Conservation (phyloP, 805 yeast genomes). For the Pichia sporocuriosa region DNA sequence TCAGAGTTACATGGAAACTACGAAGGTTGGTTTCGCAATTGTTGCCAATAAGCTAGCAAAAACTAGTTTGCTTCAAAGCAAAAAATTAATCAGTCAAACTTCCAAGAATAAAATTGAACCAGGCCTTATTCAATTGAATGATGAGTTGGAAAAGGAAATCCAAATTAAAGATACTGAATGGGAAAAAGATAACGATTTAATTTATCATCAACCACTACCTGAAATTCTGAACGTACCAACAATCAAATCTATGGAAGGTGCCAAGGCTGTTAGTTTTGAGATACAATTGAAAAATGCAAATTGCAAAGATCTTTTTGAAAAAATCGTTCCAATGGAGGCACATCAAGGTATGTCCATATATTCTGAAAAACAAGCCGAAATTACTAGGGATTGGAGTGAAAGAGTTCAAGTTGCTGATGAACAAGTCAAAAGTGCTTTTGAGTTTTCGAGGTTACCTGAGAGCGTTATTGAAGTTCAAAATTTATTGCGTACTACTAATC, state of each 20-base stretch:
- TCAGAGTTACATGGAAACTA: slow-evolving; percentile 42
- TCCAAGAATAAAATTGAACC: neutral
- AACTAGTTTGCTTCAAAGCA: neutral
- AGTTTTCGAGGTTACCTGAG: slow-evolving; percentile 69
- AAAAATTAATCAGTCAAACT: neutral
- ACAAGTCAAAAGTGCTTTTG: slow-evolving; percentile 72
- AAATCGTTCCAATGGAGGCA: slow-evolving; percentile 77
- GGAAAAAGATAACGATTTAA: slow-evolving; percentile 81
- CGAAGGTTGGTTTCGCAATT: slow-evolving; percentile 71
- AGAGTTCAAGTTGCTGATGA: slow-evolving; percentile 70
- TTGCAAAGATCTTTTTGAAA: slow-evolving; percentile 58
- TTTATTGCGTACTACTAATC: slow-evolving; percentile 15
- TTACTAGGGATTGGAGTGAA: slow-evolving; percentile 69
- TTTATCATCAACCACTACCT: slow-evolving; percentile 77
- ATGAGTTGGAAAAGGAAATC: slow-evolving; percentile 12
- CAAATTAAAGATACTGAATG: slow-evolving; percentile 32
- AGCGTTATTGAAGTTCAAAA: slow-evolving; percentile 49
- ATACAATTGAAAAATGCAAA: slow-evolving; percentile 40
- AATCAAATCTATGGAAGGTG: slow-evolving; percentile 63
- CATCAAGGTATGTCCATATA: slow-evolving; percentile 84
- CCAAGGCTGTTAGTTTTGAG: slow-evolving; percentile 51
- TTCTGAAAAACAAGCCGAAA: slow-evolving; percentile 80
- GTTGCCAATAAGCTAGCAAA: slow-evolving; percentile 45
- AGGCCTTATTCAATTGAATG: slow-evolving; percentile 3
- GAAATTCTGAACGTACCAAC: slow-evolving; percentile 51